These are phyloP conservation scores for Penicillium polonicum DNA, from an alignment of 2,329 filamentous ascomycete genomes.

Conservation along the genomic window DNA sequence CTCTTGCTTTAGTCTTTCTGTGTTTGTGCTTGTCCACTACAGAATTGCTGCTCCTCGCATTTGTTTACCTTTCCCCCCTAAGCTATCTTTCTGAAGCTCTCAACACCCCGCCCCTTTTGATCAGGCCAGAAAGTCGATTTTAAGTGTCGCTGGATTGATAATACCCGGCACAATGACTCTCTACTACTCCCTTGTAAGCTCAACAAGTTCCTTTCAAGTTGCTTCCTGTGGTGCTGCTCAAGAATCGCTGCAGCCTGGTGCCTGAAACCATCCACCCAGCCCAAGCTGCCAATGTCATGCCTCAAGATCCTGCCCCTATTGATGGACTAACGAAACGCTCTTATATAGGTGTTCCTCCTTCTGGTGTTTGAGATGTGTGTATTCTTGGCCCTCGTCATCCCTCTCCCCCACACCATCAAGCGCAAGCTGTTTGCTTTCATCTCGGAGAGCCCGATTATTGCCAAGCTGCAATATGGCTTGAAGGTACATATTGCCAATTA, in stretches of 20 bases:
- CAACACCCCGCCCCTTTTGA: conserved; percentile 21
- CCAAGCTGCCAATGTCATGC: conserved; percentile 12
- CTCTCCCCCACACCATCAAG: conserved; percentile 82
- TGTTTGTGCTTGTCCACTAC: not conserved
- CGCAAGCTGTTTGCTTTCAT: conserved; percentile 94
- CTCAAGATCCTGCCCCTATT: conserved; percentile 3
- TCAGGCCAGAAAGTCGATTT: conserved; percentile 11
- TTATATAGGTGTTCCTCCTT: conserved; percentile 48
- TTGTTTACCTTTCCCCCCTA: conserved; percentile 15
- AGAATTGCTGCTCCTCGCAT: conserved; percentile 4
- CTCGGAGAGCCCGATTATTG: conserved; percentile 79
- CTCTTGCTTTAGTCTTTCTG: not conserved
- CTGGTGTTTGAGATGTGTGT: conserved; percentile 52
- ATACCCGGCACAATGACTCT: conserved; percentile 60
- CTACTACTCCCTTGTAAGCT: conserved; percentile 65
- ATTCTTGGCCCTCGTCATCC: conserved; percentile 60
- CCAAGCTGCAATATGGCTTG: conserved; percentile 94
- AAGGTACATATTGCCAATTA: conserved; percentile 58
- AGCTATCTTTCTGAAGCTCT: conserved; percentile 18
- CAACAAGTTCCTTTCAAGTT: not conserved
- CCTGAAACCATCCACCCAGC: conserved; percentile 10
- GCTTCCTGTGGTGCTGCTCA: not conserved
- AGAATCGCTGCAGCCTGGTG: conserved; percentile 26
- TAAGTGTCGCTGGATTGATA: conserved; percentile 1
- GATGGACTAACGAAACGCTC: conserved; percentile 10